These are phyloP conservation scores for Pseudocercospora vitis DNA, from an alignment of 2,329 filamentous ascomycete species.

Conservation along the genomic window DNA sequence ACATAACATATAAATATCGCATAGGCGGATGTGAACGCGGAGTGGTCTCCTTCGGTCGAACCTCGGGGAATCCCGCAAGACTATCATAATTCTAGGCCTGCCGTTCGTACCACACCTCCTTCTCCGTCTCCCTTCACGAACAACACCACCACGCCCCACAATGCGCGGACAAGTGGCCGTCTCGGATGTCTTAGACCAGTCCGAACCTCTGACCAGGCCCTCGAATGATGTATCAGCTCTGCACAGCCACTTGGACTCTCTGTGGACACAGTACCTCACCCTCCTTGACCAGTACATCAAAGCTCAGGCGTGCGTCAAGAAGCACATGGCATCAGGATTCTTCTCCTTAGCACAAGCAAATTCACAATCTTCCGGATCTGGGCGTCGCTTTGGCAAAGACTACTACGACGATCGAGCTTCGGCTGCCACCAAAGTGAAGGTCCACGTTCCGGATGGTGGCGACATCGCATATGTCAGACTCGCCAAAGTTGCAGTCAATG, in stretches of 20 bases:
- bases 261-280: constrained; percentile 65
- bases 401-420: constrained; percentile 66
- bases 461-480: neutral
- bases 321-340: constrained; percentile 53
- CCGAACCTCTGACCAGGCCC: neutral
- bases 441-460: constrained; percentile 8
- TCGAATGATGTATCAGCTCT: constrained; percentile 23
- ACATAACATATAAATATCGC: too few species aligned
- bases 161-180: constrained; percentile 2
- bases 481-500: neutral
- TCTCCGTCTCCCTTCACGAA: neutral
- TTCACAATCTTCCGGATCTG: constrained; percentile 55
- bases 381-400: constrained; percentile 65
- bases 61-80: too few species aligned
- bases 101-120: neutral
- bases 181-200: neutral
- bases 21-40: too few species aligned
- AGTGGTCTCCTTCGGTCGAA: too few species aligned
- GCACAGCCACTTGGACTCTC: constrained; percentile 56
- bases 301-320: constrained; percentile 56
- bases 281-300: constrained; percentile 67
- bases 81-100: too few species aligned
- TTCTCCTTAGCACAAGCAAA: constrained; percentile 69
- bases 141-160: neutral
- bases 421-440: constrained; percentile 9